Percentiles rank a stretch among this genome's conserved stretches.
Evolutionary conservation across 768 basidiomycete genomes (phyloP).

Genomic region (Suillus variegatus): DNA sequence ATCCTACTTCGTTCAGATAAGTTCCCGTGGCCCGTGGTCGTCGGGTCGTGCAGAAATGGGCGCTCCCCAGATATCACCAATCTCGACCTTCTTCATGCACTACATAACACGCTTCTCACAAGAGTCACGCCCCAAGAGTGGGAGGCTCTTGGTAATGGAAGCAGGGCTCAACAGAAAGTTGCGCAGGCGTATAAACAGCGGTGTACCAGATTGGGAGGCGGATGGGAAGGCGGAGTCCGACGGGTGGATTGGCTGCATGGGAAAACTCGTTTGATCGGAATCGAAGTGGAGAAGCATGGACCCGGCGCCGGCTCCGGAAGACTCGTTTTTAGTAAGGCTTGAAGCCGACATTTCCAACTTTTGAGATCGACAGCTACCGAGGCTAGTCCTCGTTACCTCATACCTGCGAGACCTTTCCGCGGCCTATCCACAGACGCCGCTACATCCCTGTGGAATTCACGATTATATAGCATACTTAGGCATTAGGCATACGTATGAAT

Average conservation of each 20-base stretch:
- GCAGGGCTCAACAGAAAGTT: slow-evolving; percentile 57
- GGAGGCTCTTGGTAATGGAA: slow-evolving; percentile 57
- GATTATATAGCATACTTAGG: not conserved
- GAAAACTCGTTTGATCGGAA: slow-evolving; percentile 59
- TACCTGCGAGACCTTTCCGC: not conserved
- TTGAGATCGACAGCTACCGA: not conserved
- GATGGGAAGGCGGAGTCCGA: slow-evolving; percentile 70
- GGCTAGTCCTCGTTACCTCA: not conserved
- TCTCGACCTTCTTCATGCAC: slow-evolving; percentile 60
- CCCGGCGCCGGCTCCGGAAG: slow-evolving; percentile 43
- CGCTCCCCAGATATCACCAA: slow-evolving; percentile 49
- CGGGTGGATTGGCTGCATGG: slow-evolving; percentile 67
- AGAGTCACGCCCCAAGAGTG: slow-evolving; percentile 68
- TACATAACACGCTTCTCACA: slow-evolving; percentile 55
- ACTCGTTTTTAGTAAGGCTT: slow-evolving; percentile 48
- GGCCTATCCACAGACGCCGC: not conserved
- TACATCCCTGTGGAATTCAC: not conserved
- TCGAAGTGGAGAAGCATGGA: slow-evolving; percentile 54
- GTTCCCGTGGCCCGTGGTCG: slow-evolving; percentile 63
- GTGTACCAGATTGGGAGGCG: slow-evolving; percentile 62
- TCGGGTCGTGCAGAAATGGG: slow-evolving; percentile 29
- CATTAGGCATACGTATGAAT: slow-evolving; percentile 2
- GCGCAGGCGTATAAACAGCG: slow-evolving; percentile 63
- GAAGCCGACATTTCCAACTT: slow-evolving; percentile 14
- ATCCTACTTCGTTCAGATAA: slow-evolving; percentile 57